phyloP scores from a whole-genome alignment of 441 rosid species.

The Geranium incanum region DNA sequence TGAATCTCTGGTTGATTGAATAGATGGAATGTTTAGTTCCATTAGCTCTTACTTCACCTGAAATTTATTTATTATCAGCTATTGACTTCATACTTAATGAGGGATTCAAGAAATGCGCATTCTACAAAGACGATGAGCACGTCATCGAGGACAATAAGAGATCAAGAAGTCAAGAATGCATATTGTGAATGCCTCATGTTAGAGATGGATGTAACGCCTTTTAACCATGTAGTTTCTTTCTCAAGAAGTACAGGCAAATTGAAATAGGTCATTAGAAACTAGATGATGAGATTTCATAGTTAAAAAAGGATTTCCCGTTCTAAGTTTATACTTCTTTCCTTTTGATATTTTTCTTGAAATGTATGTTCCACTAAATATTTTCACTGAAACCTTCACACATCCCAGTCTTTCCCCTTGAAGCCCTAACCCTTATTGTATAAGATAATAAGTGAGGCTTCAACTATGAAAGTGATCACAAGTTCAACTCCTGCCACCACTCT shows the following conservation, averaged over 20 bases:
- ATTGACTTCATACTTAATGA: constrained; percentile 16
- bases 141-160: too few species aligned
- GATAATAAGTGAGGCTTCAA: too few species aligned
- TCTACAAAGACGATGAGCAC: background rate
- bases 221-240: background rate
- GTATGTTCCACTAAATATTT: too few species aligned
- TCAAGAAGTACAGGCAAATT: background rate
- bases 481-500: too few species aligned
- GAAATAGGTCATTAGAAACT: background rate
- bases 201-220: background rate
- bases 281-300: background rate
- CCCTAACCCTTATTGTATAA: too few species aligned
- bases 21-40: constrained; percentile 49
- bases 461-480: too few species aligned
- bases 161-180: background rate
- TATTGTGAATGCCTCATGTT: background rate
- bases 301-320: too few species aligned
- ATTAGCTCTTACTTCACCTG: constrained; percentile 45
- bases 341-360: too few species aligned
- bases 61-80: background rate
- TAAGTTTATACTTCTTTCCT: too few species aligned
- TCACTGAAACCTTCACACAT: too few species aligned
- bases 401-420: too few species aligned
- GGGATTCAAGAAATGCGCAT: background rate
- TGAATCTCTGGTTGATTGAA: constrained; percentile 82